Evolutionary conservation across 2,329 filamentous ascomycete species (phyloP), one percentile per base, ranked within the genome.

Genomic region (Rhytidhysteron rufulum): DNA sequence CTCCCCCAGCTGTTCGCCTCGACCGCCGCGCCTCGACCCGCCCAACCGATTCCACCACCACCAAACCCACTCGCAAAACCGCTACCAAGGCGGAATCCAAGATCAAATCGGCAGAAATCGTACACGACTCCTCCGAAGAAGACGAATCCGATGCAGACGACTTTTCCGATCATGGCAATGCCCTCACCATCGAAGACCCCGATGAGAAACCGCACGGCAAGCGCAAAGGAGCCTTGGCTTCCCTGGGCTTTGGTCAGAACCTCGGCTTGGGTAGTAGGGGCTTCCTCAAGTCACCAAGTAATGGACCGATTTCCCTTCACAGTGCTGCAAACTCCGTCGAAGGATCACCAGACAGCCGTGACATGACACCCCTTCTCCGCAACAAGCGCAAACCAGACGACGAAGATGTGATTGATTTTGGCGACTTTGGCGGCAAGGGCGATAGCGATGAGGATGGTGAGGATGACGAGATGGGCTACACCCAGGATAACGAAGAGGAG

Each of bases 271-370:
- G 42, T 31, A 34, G 38, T 16, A 40, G 45, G 5, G 43, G 49
- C 4, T 47, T 51, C n/a, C 44, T 50, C 20, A 50, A 51, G 8
- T 57, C 55, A 2, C 60, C 62, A 0, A 54, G 52, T 17, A 54
- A 57, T 19, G 68, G 69, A 3, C 70, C 70, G 2, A 70, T 71
- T 32, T 67, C 61, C 13, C 57, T 72, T 27, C 65, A 63, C 13
- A 68, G 65, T 43, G 70, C 68, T 1, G 67, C 69, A 6, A 70
- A 58, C 41, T 69, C 55, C 34, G 54, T 47, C 3, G 52, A 55
- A 31, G 57, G 56, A 13, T 54, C 52, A 8, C 58, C 62, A 4
- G 56, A 59, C 30, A 49, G 53, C 4, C 42, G 47, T 2, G 35
- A 34, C 2, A 41, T 48, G 19, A 42, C 41, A 15, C 40, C 45